Evolutionary conservation across 176 grass and related monocot species (phyloP), one percentile per base, ranked within the genome.

Genomic region (Cenchrus purpureus): DNA sequence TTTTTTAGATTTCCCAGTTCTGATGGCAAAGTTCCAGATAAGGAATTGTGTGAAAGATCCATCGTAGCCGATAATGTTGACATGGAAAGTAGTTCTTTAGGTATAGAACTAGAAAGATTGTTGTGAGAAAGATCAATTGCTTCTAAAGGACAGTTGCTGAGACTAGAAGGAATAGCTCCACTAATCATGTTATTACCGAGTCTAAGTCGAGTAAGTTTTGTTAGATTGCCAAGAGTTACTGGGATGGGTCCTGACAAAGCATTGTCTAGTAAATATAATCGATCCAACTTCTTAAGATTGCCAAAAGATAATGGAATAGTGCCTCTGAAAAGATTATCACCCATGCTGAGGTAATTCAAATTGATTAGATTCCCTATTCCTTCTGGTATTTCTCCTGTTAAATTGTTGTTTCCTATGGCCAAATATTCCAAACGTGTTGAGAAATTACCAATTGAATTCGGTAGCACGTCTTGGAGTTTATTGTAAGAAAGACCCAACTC

Each of bases 11-110:
- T 79, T 5, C 86, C 68, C 1, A 91, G 34, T 80, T 91, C 68
- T 57, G 48, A 54, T 17, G 88, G 86, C 7, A 91, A 78, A 12
- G 79, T 43, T 25, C 88, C 88, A 59, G 76, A 83, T 52, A 94
- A 29, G 15, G 61, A 64, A 84, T 94, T 94, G 10, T 91, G 68
- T 11, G 79, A 69, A 77, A 94, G 75, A 54, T n/a, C 0, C 77
- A 94, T 46, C 40, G n/a, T 69, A 52, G 3, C 22, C 22, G 22
- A 25, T 25, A 25, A 25, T 25, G 22, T 25, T 25, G 22, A 25
- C 22, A 25, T 25, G 20, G 58, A 74, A 71, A 88, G 86, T 12
- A 89, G 52, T 67, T 94, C 83, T 76, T 87, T 87, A 8, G 92
- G 86, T 71, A 83, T 84, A 2, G 7, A 15, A 25, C 86, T 69